Evolutionary conservation across 176 grass and related monocot genomes (phyloP).

Genomic region (Echinochloa phyllopogon): DNA sequence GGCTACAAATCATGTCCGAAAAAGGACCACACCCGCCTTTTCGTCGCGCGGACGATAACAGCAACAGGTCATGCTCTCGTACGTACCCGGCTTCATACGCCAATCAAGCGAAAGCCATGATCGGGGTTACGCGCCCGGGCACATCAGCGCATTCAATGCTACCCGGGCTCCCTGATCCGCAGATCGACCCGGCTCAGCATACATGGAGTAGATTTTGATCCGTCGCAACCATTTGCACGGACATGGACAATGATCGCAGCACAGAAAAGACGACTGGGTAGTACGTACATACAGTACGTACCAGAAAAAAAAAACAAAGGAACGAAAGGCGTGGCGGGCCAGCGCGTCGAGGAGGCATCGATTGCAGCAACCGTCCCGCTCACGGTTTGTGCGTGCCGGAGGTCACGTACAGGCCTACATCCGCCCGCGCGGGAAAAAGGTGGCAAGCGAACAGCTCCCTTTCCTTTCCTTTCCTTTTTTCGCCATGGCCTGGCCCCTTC

Average conservation of each 20-base stretch:
- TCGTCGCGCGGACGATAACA: not conserved
- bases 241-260: not conserved
- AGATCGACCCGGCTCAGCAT: not conserved
- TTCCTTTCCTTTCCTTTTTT: too few species aligned
- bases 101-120: slow-evolving; percentile 13
- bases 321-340: too few species aligned
- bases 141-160: slow-evolving; percentile 4
- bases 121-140: slow-evolving; percentile 32
- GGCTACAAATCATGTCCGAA: slow-evolving; percentile 5
- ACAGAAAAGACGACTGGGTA: too few species aligned
- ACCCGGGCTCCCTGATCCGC: not conserved
- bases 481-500: not conserved
- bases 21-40: slow-evolving; percentile 23
- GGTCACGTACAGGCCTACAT: slow-evolving; percentile 3
- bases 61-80: not conserved
- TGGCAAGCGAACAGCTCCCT: slow-evolving; percentile 12
- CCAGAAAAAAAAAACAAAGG: too few species aligned
- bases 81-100: not conserved
- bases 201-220: too few species aligned
- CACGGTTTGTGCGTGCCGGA: slow-evolving; percentile 36
- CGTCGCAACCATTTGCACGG: too few species aligned
- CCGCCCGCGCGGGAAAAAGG: slow-evolving; percentile 1
- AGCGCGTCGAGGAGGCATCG: not conserved
- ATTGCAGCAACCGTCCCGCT: not conserved
- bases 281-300: too few species aligned